Conservation (phyloP, 2,329 filamentous ascomycete genomes). For the Pseudogymnoascus sp. region DNA sequence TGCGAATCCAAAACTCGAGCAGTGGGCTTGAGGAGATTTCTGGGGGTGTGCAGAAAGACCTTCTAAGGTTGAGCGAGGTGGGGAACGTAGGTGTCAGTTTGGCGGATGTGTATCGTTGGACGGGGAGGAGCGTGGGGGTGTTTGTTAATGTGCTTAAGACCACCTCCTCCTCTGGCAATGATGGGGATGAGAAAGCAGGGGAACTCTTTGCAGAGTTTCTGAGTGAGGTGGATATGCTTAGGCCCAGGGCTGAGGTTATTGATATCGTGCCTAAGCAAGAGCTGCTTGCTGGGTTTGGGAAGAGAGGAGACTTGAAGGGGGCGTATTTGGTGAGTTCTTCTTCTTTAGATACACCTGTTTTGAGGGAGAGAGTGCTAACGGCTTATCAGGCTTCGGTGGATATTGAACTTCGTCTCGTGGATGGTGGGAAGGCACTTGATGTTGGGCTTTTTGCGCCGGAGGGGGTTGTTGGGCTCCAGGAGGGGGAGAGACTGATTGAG, state of each 20-base stretch:
- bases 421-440: conserved; percentile 17
- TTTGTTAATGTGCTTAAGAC: conserved; percentile 72
- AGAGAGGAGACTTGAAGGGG: background rate
- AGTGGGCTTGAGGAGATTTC: conserved; percentile 43
- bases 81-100: conserved; percentile 53
- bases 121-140: conserved; percentile 57
- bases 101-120: conserved; percentile 68
- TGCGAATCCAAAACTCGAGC: conserved; percentile 43
- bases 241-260: background rate
- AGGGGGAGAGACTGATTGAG: conserved; percentile 16
- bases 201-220: background rate
- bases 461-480: conserved; percentile 17
- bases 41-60: conserved; percentile 54
- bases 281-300: background rate
- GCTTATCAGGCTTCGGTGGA: conserved; percentile 23
- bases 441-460: conserved; percentile 25
- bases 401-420: conserved; percentile 24
- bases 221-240: background rate
- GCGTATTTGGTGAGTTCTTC: conserved; percentile 10
- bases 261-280: background rate
- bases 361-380: conserved; percentile 12
- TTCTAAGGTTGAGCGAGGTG: conserved; percentile 49
- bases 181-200: background rate
- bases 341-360: background rate
- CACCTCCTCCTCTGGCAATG: background rate